phyloP scores from a whole-genome alignment of 257 asterid species.

The Anisodus acutangulus region DNA sequence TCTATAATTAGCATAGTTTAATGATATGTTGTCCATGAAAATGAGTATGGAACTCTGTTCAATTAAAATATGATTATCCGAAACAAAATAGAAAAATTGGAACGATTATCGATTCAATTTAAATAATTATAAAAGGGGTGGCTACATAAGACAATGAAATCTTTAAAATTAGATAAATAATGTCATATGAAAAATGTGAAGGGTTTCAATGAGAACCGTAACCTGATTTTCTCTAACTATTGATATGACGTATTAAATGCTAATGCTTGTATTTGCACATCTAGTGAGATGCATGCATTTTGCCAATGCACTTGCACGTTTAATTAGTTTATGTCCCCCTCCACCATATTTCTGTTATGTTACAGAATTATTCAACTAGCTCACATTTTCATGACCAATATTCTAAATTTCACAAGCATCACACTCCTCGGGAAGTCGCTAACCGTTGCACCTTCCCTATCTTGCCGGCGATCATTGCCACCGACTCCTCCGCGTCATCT shows the following conservation, averaged over 20 bases:
- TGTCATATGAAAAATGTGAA: not conserved
- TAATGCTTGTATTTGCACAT: not conserved
- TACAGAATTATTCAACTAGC: not conserved
- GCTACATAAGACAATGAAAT: not conserved
- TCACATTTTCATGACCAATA: not conserved
- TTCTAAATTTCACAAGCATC: not conserved
- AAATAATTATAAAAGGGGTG: not conserved
- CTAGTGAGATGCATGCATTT: not conserved
- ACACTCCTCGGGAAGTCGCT: no score
- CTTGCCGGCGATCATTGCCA: no score
- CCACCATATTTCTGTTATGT: not conserved
- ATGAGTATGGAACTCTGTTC: not conserved
- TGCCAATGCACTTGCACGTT: not conserved
- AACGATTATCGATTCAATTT: not conserved
- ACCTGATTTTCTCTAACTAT: not conserved
- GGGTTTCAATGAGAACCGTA: not conserved
- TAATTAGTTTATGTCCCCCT: not conserved
- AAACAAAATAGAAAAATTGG: not conserved
- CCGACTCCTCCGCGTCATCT: no score
- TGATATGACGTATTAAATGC: not conserved
- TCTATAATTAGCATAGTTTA: conserved; percentile 22
- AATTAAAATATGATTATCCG: not conserved
- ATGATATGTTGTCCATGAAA: conserved; percentile 13
- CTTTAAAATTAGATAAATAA: not conserved
- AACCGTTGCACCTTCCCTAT: no score